Percentiles rank a stretch among this genome's conserved stretches.
Evolutionary conservation across 176 grass and related monocot genomes (phyloP).

Genomic region (Thalia dealbata): DNA sequence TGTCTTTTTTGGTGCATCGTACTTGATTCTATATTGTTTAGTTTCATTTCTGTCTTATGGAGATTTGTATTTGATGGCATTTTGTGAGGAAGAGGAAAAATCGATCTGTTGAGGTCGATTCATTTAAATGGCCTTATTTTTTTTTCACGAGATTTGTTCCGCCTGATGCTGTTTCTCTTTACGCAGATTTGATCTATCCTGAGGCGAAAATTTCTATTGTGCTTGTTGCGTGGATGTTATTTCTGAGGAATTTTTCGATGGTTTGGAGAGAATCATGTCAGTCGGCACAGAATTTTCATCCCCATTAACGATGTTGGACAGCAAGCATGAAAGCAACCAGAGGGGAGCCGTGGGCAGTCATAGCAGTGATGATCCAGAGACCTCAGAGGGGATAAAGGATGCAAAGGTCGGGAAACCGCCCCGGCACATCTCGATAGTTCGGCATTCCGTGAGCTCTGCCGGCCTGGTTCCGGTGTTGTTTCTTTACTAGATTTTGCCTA

Average conservation of each 20-base stretch:
- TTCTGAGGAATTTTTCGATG: not conserved
- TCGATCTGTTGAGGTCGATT: not conserved
- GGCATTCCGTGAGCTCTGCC: constrained; percentile 49
- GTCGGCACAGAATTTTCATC: not conserved
- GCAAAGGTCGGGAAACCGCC: constrained; percentile 50
- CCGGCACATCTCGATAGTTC: constrained; percentile 46
- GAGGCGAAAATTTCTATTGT: not conserved
- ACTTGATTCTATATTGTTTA: not conserved
- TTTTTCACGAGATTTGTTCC: not conserved
- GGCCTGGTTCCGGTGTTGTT: constrained; percentile 9
- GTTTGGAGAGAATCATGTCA: not conserved
- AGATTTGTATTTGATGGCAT: not conserved
- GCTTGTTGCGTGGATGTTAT: not conserved
- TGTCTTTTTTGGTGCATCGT: not conserved
- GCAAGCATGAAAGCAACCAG: not conserved
- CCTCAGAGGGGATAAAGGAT: constrained; percentile 11
- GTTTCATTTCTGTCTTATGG: not conserved
- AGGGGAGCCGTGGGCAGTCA: not conserved
- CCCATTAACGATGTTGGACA: not conserved
- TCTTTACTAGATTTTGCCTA: no score
- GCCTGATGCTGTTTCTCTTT: not conserved
- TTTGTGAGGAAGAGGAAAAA: not conserved
- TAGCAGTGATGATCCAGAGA: constrained; percentile 7
- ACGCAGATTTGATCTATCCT: not conserved
- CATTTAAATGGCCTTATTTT: not conserved